Percentiles rank a stretch among this genome's conserved stretches.
Conservation (phyloP, 192 early-diverging fungal genomes). For the Backusella macrospora region DNA sequence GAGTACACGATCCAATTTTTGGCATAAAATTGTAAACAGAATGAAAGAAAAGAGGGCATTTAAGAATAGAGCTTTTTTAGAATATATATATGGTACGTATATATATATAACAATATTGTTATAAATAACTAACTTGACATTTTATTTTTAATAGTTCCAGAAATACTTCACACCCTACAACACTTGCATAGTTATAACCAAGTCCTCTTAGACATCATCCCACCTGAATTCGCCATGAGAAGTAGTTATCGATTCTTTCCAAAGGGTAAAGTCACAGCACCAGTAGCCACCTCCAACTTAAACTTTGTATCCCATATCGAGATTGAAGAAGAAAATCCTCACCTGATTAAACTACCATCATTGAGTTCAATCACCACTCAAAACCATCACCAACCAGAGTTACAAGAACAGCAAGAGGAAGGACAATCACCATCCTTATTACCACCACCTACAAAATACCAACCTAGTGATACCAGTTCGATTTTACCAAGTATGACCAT, state of each 20-base stretch:
- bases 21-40: conserved; percentile 34
- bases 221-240: conserved; percentile 35
- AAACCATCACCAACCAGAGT: background rate
- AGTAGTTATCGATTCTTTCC: conserved; percentile 21
- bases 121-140: background rate
- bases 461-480: conserved; percentile 30
- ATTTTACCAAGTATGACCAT: conserved; percentile 38
- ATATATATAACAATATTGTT: background rate
- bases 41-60: conserved; percentile 37
- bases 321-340: conserved; percentile 14
- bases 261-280: background rate
- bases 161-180: conserved; percentile 34
- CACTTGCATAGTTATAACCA: conserved; percentile 28
- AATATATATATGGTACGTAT: conserved; percentile 36
- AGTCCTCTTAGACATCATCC: conserved; percentile 35
- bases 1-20: conserved; percentile 32
- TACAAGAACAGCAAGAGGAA: no score
- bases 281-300: background rate
- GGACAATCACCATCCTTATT: background rate
- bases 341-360: background rate
- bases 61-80: conserved; percentile 37
- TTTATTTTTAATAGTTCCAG: conserved; percentile 21
- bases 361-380: background rate
- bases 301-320: conserved; percentile 18
- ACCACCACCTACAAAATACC: conserved; percentile 33